Evolutionary conservation across 192 early-diverging fungal genomes (phyloP).

Genomic region (Mortierella claussenii): DNA sequence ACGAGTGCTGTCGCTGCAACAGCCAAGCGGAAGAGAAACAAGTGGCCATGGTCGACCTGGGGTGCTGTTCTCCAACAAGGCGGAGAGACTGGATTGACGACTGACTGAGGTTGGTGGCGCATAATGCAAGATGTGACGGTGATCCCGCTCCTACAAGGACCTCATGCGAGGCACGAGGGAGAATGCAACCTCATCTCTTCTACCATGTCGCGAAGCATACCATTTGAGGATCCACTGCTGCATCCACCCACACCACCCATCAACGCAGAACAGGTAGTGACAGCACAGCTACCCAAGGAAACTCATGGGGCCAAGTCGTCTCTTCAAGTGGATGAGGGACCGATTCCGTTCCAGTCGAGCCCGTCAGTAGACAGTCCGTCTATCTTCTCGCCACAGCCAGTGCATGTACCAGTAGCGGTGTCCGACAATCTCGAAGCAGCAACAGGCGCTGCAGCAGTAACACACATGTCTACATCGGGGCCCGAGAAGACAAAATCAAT

Average conservation of each 20-base stretch:
- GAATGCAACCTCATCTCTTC: neutral
- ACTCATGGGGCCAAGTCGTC: neutral
- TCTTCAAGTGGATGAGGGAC: slow-evolving; percentile 35
- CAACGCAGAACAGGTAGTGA: neutral
- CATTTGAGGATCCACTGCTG: slow-evolving; percentile 44
- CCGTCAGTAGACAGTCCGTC: slow-evolving; percentile 8
- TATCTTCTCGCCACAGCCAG: slow-evolving; percentile 24
- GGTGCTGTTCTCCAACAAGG: no score
- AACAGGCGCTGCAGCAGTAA: no score
- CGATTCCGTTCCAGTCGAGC: slow-evolving; percentile 32
- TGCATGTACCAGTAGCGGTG: no score
- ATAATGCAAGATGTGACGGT: neutral
- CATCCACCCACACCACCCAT: slow-evolving; percentile 41
- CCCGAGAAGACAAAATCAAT: no score
- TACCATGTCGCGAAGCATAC: slow-evolving; percentile 43
- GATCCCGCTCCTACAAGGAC: neutral
- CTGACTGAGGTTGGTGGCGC: no score
- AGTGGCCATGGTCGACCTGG: no score
- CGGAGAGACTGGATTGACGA: no score
- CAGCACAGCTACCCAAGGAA: neutral
- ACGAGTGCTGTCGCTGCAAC: neutral
- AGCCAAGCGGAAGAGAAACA: neutral
- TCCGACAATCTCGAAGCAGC: no score
- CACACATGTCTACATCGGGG: no score
- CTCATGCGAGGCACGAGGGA: neutral